Evolutionary conservation across 2,329 filamentous ascomycete genomes (phyloP), one percentile per base, ranked within the genome.

Genomic region (Fusarium begoniae): DNA sequence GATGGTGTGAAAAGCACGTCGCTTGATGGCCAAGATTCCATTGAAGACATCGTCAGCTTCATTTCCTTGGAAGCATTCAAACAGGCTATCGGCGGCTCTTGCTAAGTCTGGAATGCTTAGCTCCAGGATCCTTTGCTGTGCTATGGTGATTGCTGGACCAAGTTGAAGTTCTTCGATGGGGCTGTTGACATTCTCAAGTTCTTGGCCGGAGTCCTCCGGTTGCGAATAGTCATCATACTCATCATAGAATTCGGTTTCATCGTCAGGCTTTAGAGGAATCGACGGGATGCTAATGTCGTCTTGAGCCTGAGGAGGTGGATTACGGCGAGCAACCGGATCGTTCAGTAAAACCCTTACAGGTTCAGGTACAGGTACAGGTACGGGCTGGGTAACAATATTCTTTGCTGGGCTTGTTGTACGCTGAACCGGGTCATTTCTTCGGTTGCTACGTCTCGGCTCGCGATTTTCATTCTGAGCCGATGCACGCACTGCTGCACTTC

Each of bases 81-180:
- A 75, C 37, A 83, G 63, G 11, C 76, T 76, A 20, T 76, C 69
- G 0, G 81, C 68, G 37, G 78, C 74, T 24, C 73, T 72, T 57
- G 70, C 70, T 14, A 83, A 73, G 38, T 81, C 75, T 10, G 77
- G 65, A 26, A 83, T 58, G 24, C 74, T 77, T 28, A 76, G 69
- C 24, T 75, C 63, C 65, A 79, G 75, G 30, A 79, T 74, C 37
- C 73, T 70, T 12, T 69, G 63, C 59, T 66, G 71, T 22, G 75
- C 67, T n/a, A 65, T 59, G 54, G 71, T 74, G 26, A 53, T 53
- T 44, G 70, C 70, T 15, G 32, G n/a, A 50, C 51, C 41, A 45
- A 41, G 38, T 18, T 44, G 54, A 44, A 48, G 26, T 32, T 65
- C 51, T 38, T 64, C 41, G 48, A 50, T 24, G 24, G 64, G 47